phyloP scores from a whole-genome alignment of 495 filamentous ascomycete species.

The Bacidia rubella region DNA sequence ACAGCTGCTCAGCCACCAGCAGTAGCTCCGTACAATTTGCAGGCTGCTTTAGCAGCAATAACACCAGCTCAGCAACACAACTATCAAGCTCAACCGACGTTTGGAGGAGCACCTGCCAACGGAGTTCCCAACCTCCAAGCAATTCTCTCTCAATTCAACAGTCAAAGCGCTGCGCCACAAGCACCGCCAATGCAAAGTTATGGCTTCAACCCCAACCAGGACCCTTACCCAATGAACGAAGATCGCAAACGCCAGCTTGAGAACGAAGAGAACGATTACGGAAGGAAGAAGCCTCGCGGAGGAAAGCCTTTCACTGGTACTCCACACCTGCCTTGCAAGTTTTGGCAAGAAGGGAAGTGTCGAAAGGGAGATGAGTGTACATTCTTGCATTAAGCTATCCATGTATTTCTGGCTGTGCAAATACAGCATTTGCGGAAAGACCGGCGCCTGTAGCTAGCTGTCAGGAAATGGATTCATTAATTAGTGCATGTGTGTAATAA shows the following conservation, averaged over 20 bases:
- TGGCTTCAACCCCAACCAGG: constrained; percentile 8
- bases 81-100: constrained; percentile 6
- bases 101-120: constrained; percentile 4
- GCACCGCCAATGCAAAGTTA: constrained; percentile 14
- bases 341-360: constrained; percentile 68
- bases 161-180: constrained; percentile 10
- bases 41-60: constrained; percentile 17
- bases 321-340: constrained; percentile 48
- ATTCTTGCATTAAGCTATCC: constrained; percentile 44
- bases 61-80: constrained; percentile 4
- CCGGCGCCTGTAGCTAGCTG: no score
- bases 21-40: constrained; percentile 10
- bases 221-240: constrained; percentile 11
- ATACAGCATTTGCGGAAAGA: no score
- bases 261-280: constrained; percentile 16
- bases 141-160: constrained; percentile 15
- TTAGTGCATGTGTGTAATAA: no score
- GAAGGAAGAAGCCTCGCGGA: constrained; percentile 14
- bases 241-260: constrained; percentile 20
- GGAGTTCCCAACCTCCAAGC: constrained; percentile 13
- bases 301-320: constrained; percentile 10
- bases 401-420: not conserved
- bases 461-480: no score
- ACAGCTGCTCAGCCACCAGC: constrained; percentile 18
- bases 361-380: constrained; percentile 76